Evolutionary conservation across 2,329 filamentous ascomycete species (phyloP), one percentile per base, ranked within the genome.

Genomic region (Colletotrichum abscissum): DNA sequence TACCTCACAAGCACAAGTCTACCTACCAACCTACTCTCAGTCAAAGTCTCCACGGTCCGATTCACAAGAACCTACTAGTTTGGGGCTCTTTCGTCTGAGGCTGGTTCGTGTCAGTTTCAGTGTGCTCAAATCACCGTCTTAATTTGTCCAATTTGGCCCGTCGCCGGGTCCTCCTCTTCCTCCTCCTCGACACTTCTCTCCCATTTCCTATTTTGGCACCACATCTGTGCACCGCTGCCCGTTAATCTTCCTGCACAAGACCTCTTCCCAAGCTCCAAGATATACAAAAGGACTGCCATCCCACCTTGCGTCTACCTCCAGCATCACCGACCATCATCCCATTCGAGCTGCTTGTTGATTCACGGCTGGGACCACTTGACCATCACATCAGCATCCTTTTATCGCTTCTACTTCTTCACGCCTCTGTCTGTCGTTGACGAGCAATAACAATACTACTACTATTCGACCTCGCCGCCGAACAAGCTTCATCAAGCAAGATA

Each of bases 181-280:
- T 75, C 76, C 70, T 78, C 75, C 72, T 78, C 76, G 73, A 77
- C 75, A 76, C 76, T 76, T 81, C 79, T 80, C 80, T 81, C 77
- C 78, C 79, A 83, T 82, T 83, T 79, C 82, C 81, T 78, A 78
- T 82, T 83, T 79, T 79, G 83, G 82, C 76, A 78, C 78, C 75
- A 78, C 78, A 81, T 81, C 80, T 82, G 80, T 79, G 79, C 80
- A 78, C 70, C 78, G 60, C 75, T 79, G 78, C 77, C 74, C 78
- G 78, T 81, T 78, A 74, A 78, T 77, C 76, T 75, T 59, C 68
- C 66, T 70, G 55, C 71, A 65, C 72, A 59, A 72, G n/a, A 69
- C 54, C 54, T 63, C 66, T 46, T 46, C 55, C 69, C 58, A 54
- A 42, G 38, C 59, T 59, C 38, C 46, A 62, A 67, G 63, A 68